Percentiles rank a stretch among this genome's conserved stretches.
Evolutionary conservation across 2,329 filamentous ascomycete genomes (phyloP).

Genomic region (Aspergillus oerlinghausenensis): DNA sequence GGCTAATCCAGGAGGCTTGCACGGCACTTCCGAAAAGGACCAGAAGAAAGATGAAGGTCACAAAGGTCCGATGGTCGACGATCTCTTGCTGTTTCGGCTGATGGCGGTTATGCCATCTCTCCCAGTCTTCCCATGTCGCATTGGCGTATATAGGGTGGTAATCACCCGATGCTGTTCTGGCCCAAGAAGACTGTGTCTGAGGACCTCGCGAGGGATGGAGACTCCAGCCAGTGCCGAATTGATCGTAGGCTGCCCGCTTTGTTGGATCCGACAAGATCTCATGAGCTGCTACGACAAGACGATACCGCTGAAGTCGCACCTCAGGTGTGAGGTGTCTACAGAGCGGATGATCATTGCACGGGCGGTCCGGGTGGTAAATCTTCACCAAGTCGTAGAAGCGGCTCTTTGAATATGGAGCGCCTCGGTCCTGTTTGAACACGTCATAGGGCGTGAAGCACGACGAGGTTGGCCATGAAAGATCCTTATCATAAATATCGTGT

Average conservation of each 20-base stretch:
- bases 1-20: slow-evolving; percentile 66
- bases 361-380: slow-evolving; percentile 85
- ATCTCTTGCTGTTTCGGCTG: slow-evolving; percentile 40
- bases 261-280: slow-evolving; percentile 76
- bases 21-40: slow-evolving; percentile 66
- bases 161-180: slow-evolving; percentile 11
- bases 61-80: slow-evolving; percentile 79
- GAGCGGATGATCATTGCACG: slow-evolving; percentile 39
- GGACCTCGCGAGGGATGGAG: slow-evolving; percentile 38
- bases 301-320: slow-evolving; percentile 79
- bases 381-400: slow-evolving; percentile 91
- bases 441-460: slow-evolving; percentile 72
- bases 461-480: slow-evolving; percentile 42
- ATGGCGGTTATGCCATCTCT: slow-evolving; percentile 65
- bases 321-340: slow-evolving; percentile 51
- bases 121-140: slow-evolving; percentile 98
- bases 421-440: slow-evolving; percentile 63
- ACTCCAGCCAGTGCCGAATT: slow-evolving; percentile 75
- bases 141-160: slow-evolving; percentile 58
- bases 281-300: slow-evolving; percentile 81
- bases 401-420: slow-evolving; percentile 71
- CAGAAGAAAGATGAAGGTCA: slow-evolving; percentile 64
- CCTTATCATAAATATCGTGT: slow-evolving; percentile 25
- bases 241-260: slow-evolving; percentile 78
- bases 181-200: slow-evolving; percentile 18